Evolutionary conservation across 1,284 basidiomycete genomes (phyloP).

Genomic region (Trichosporon coremiiforme): DNA sequence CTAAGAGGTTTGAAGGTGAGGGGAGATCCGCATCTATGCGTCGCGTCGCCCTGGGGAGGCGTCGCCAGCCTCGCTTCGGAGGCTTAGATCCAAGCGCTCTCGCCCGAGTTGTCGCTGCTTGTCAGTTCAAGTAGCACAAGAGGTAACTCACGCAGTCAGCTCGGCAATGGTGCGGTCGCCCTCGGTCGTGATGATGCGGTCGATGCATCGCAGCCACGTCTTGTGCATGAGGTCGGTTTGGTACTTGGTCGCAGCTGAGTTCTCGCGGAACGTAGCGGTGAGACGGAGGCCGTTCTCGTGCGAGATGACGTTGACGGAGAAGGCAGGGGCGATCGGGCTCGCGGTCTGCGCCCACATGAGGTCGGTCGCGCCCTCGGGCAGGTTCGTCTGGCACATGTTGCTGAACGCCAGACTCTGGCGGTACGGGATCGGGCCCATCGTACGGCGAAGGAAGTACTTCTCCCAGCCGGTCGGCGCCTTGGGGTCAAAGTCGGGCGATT

Average conservation of each 20-base stretch:
- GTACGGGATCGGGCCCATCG: conserved; percentile 27
- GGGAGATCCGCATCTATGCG: background rate
- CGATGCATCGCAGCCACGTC: conserved; percentile 21
- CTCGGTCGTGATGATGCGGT: conserved; percentile 23
- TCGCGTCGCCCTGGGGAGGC: background rate
- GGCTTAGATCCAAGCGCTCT: conserved; percentile 8
- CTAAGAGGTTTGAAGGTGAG: background rate
- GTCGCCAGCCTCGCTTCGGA: background rate
- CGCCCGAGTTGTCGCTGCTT: conserved; percentile 15
- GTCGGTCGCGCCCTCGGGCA: conserved; percentile 39
- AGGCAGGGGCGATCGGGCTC: conserved; percentile 32
- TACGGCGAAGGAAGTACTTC: conserved; percentile 36
- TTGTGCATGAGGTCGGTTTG: conserved; percentile 24
- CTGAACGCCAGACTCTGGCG: conserved; percentile 34
- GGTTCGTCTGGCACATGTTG: conserved; percentile 40
- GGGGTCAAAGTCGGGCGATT: conserved; percentile 29
- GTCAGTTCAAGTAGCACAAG: background rate
- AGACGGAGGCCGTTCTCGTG: conserved; percentile 41
- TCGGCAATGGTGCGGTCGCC: conserved; percentile 23
- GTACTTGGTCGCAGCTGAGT: conserved; percentile 29
- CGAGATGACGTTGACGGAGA: conserved; percentile 36
- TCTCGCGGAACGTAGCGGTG: conserved; percentile 37
- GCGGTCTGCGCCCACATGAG: conserved; percentile 41
- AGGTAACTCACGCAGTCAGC: conserved; percentile 19
- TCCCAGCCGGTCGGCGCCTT: conserved; percentile 45